Conservation (phyloP, 345 rosid species). For the Ceriops decandra region DNA sequence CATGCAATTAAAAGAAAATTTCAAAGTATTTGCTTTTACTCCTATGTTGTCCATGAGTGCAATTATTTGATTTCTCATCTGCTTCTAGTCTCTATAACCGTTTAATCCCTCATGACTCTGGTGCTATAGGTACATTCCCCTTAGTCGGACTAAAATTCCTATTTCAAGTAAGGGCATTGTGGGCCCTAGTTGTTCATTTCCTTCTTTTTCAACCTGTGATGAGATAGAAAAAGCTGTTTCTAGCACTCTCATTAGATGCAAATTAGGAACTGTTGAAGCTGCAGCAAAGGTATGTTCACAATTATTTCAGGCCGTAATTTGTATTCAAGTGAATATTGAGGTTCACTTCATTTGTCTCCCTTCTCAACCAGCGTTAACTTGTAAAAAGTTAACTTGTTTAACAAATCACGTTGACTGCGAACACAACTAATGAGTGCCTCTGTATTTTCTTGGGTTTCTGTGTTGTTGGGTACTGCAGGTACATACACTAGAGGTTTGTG, state of each 20-base stretch:
- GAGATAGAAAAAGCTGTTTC: constrained; percentile 55
- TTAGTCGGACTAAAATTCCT: constrained; percentile 44
- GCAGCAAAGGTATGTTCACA: constrained; percentile 64
- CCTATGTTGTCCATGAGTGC: not conserved
- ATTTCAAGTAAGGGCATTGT: constrained; percentile 31
- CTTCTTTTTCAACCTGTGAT: constrained; percentile 51
- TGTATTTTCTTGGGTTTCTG: not conserved
- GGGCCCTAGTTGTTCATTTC: constrained; percentile 45
- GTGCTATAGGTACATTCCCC: constrained; percentile 73
- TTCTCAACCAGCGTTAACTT: too few relatives aligned
- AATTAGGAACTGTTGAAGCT: constrained; percentile 62
- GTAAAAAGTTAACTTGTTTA: not conserved
- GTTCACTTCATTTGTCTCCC: not conserved
- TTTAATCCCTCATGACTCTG: constrained; percentile 1
- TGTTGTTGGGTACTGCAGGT: constrained; percentile 44
- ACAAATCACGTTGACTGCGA: not conserved
- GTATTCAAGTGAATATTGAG: not conserved
- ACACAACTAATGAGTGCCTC: not conserved
- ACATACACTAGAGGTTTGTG: constrained; percentile 55
- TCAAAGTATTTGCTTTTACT: not conserved
- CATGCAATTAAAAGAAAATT: too few relatives aligned
- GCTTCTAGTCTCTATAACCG: not conserved
- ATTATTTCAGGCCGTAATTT: not conserved
- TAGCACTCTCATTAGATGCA: constrained; percentile 60
- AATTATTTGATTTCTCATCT: not conserved